These are phyloP conservation scores for Moesziomyces parantarcticus DNA, from an alignment of 1,284 basidiomycete species.

Conservation along the genomic window DNA sequence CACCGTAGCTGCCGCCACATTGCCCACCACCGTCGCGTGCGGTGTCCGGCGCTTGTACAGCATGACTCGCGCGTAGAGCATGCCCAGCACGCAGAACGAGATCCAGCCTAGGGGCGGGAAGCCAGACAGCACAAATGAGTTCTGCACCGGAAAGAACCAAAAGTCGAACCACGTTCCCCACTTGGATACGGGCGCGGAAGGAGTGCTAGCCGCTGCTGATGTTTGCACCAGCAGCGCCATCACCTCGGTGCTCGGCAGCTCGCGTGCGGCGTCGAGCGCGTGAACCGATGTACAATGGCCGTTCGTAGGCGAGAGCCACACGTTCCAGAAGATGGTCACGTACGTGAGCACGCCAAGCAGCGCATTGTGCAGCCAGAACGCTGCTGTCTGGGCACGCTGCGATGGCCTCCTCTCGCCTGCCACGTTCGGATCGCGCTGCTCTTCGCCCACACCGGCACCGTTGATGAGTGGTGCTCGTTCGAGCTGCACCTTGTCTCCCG, in stretches of 20 bases:
- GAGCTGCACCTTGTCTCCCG: not conserved
- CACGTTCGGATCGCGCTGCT: not conserved
- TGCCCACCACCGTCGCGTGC: conserved; percentile 12
- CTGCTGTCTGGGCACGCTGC: conserved; percentile 4
- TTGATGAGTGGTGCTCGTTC: conserved; percentile 6
- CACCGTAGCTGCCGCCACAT: conserved; percentile 14
- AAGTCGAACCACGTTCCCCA: conserved; percentile 46
- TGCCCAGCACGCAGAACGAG: conserved; percentile 53
- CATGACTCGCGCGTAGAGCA: conserved; percentile 53
- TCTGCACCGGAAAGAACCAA: conserved; percentile 43
- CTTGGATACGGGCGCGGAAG: conserved; percentile 4
- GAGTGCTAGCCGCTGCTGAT: not conserved
- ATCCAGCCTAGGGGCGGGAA: conserved; percentile 60
- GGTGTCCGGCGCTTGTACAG: conserved; percentile 22
- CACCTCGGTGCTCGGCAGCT: conserved; percentile 4
- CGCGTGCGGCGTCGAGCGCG: no score
- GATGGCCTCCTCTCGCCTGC: conserved; percentile 1
- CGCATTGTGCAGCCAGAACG: conserved; percentile 44
- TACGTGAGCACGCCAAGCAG: conserved; percentile 25
- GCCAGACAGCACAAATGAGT: conserved; percentile 35
- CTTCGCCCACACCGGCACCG: not conserved
- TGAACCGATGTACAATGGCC: conserved; percentile 23
- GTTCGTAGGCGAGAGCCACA: conserved; percentile 41
- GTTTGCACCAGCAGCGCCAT: conserved; percentile 4
- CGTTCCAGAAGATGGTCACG: conserved; percentile 46